Base-by-base conservation (phyloP, 768 basidiomycete species). In the Lactifluus hygrophoroides region DNA sequence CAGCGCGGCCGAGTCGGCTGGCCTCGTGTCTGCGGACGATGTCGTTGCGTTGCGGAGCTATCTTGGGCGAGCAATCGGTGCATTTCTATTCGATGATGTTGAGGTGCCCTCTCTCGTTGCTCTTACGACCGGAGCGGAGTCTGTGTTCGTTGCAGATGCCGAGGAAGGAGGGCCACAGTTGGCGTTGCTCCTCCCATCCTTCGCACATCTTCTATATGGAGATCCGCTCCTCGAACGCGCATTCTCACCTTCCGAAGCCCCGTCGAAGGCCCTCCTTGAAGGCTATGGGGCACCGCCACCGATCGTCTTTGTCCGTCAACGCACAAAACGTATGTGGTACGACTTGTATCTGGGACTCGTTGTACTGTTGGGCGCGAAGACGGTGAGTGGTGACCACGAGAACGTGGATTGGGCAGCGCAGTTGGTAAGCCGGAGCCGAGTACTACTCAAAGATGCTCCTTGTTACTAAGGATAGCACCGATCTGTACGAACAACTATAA, bases 291-390 rank as follows among this genome's bases (percentile, higher is more conserved):
- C 81, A 1, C 75, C 71, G 1, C 72, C 71, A 3, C 66, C 82
- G 44, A 73, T 85, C 3, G 66, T 80, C 23, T 84, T 89, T 58
- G 71, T 77, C 13, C 76, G 87, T 49, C 88, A 90, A 70, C 79
- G 75, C 67, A 90, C 87, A 49, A 90, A 90, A 69, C 72, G 87
- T 58, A 64, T 83, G 48, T 90, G 88, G 88, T 90, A 89, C 67
- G 82, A 81, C 32, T 65, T 88, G 6, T 88, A 85, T 67, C 66
- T 85, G 58, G 81, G 83, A 13, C 58, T 78, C 49, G 65, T 83
- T 11, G 69, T 84, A 2, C 71, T 85, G 52, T 69, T 84, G 48
- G 64, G 68, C 1, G 43, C 72, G 25, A 79, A 77, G 61, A 69
- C 67, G 50, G 53, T 46, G 27, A 64, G 48, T 32, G 65, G 65